phyloP scores from a whole-genome alignment of 495 filamentous ascomycete genomes.

The Chaetomidium leptoderma region DNA sequence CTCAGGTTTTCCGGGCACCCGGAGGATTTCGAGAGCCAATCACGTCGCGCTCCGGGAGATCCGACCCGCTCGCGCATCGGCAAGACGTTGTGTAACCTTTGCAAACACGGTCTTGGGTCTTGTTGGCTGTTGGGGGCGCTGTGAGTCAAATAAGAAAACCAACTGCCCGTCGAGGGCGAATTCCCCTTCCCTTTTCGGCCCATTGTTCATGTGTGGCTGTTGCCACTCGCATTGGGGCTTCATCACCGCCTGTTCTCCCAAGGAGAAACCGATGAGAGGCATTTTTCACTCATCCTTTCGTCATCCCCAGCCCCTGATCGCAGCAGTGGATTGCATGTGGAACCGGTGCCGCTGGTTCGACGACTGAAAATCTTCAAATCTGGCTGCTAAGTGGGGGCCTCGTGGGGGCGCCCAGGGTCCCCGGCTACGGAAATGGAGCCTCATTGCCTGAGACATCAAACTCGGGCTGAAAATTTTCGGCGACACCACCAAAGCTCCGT shows the following conservation, averaged over 20 bases:
- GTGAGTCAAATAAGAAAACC: not conserved
- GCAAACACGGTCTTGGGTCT: conserved; percentile 8
- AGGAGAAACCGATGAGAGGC: conserved; percentile 16
- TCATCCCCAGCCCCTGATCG: conserved; percentile 20
- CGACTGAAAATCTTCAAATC: conserved; percentile 19
- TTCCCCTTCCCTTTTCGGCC: not conserved
- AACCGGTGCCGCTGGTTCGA: not conserved
- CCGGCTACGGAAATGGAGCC: conserved; percentile 22
- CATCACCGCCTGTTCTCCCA: not conserved
- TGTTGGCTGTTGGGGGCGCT: not conserved
- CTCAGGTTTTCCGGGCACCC: not conserved
- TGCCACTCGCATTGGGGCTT: too few species aligned
- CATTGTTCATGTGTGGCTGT: not conserved
- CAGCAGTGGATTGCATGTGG: conserved; percentile 12
- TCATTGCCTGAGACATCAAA: conserved; percentile 37
- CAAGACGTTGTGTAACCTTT: not conserved
- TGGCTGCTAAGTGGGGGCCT: conserved; percentile 26
- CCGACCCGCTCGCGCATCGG: conserved; percentile 3
- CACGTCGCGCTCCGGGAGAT: not conserved
- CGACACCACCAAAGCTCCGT: conserved; percentile 19
- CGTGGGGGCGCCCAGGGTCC: conserved; percentile 14
- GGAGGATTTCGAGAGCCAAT: conserved; percentile 2
- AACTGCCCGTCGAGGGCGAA: not conserved
- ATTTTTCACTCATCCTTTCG: conserved; percentile 27
- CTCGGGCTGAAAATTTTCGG: conserved; percentile 31